Percentiles rank a stretch among this genome's conserved stretches.
Evolutionary conservation across 192 early-diverging fungal genomes (phyloP).

Genomic region (Umbelopsis sp.): DNA sequence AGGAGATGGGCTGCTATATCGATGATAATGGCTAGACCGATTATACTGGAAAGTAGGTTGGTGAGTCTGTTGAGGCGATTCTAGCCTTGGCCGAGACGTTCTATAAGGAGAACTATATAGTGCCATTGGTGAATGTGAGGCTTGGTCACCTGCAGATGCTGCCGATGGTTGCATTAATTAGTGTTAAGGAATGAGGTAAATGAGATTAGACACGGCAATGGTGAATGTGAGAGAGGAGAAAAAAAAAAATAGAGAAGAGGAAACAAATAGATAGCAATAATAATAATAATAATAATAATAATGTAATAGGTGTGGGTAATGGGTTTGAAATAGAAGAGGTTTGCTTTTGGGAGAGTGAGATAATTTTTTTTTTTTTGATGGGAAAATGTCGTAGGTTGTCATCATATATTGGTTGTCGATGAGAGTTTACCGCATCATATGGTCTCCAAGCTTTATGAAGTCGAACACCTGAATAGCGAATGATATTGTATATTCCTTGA

Average conservation of each 20-base stretch:
- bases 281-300: too few relatives aligned
- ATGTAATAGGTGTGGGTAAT: background rate
- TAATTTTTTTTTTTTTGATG: background rate
- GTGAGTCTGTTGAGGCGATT: constrained; percentile 7
- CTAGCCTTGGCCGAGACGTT: constrained; percentile 16
- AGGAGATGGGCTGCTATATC: constrained; percentile 14
- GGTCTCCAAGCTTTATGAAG: too few relatives aligned
- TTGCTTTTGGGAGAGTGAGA: background rate
- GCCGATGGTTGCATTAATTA: background rate
- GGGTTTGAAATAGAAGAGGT: background rate
- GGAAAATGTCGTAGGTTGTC: background rate
- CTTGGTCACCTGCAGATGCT: constrained; percentile 10
- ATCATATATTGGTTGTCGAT: too few relatives aligned
- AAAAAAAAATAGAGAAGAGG: background rate
- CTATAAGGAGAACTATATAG: constrained; percentile 10
- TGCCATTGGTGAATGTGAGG: background rate
- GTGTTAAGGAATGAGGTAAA: background rate
- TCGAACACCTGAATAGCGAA: too few relatives aligned
- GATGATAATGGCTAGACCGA: constrained; percentile 15
- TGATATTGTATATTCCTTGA: too few relatives aligned
- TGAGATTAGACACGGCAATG: background rate
- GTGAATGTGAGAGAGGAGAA: background rate
- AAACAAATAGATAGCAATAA: too few relatives aligned
- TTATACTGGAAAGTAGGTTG: constrained; percentile 4
- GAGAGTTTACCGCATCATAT: too few relatives aligned